These are phyloP conservation scores for Aspergillus sclerotiicarbonarius DNA, from an alignment of 495 filamentous ascomycete genomes.

Conservation along the genomic window DNA sequence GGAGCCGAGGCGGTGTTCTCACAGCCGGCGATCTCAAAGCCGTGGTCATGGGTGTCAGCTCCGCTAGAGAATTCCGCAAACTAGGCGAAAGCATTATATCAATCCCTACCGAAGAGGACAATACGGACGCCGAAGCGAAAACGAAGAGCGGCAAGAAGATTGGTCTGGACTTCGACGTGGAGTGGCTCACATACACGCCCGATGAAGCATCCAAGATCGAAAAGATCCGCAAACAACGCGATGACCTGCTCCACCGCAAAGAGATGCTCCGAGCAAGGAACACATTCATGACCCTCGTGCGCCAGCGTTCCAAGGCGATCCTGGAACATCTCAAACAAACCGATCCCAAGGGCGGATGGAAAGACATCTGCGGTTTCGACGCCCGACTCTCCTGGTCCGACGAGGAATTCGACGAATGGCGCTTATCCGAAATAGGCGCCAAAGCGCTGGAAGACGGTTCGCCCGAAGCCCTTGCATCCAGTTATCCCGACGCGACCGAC, in stretches of 20 bases:
- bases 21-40: conserved; percentile 57
- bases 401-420: conserved; percentile 59
- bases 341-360: conserved; percentile 54
- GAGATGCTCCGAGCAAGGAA: conserved; percentile 46
- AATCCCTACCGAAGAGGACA: conserved; percentile 31
- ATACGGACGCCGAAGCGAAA: conserved; percentile 16
- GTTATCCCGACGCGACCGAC: conserved; percentile 29
- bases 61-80: conserved; percentile 53
- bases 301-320: conserved; percentile 41
- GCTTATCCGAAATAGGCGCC: conserved; percentile 38
- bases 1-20: conserved; percentile 57
- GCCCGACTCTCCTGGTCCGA: conserved; percentile 59
- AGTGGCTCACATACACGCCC: conserved; percentile 36
- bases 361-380: conserved; percentile 68
- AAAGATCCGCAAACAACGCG: conserved; percentile 39
- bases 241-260: conserved; percentile 38
- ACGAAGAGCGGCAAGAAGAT: conserved; percentile 78
- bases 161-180: conserved; percentile 37
- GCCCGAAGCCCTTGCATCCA: conserved; percentile 34
- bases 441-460: conserved; percentile 44
- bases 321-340: conserved; percentile 47
- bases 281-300: conserved; percentile 42
- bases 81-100: conserved; percentile 55
- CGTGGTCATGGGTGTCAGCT: conserved; percentile 44
- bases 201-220: conserved; percentile 43